Conservation (phyloP, 345 rosid genomes). For the Hibiscus tridactylites region DNA sequence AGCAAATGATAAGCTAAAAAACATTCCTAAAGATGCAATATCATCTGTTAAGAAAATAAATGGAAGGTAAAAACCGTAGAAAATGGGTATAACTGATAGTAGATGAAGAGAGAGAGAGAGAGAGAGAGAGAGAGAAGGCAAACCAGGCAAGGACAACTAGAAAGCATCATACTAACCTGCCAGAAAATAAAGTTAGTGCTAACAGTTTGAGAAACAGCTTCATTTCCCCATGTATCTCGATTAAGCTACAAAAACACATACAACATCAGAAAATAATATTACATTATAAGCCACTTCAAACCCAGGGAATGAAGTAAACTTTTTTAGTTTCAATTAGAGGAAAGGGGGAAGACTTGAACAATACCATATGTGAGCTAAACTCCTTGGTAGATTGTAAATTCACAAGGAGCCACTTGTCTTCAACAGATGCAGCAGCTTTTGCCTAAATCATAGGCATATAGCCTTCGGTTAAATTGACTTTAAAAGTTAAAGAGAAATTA, state of each 20-base stretch:
- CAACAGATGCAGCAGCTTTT: conserved; percentile 59
- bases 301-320: neutral
- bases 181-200: conserved; percentile 88
- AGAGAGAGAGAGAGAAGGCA: neutral
- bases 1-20: neutral
- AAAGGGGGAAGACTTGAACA: neutral
- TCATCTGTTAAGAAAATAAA: neutral
- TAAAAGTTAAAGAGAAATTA: neutral
- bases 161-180: conserved; percentile 54
- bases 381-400: conserved; percentile 62
- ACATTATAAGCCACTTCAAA: neutral
- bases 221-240: conserved; percentile 99
- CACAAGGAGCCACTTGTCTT: conserved; percentile 92
- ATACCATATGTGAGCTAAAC: conserved; percentile 72
- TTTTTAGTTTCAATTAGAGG: neutral
- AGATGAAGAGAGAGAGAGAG: neutral
- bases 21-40: neutral
- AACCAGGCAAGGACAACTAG: neutral
- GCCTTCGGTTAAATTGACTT: conserved; percentile 1
- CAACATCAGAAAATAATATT: neutral
- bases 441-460: conserved; percentile 35
- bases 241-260: conserved; percentile 62
- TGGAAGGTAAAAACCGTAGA: neutral
- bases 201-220: conserved; percentile 82
- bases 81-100: neutral